A percentile compares a stretch with the other conserved stretches of the same genome.
Conservation (phyloP, 1,139 yeast species). For the Nakaseomyces kungkrabaensis region DNA sequence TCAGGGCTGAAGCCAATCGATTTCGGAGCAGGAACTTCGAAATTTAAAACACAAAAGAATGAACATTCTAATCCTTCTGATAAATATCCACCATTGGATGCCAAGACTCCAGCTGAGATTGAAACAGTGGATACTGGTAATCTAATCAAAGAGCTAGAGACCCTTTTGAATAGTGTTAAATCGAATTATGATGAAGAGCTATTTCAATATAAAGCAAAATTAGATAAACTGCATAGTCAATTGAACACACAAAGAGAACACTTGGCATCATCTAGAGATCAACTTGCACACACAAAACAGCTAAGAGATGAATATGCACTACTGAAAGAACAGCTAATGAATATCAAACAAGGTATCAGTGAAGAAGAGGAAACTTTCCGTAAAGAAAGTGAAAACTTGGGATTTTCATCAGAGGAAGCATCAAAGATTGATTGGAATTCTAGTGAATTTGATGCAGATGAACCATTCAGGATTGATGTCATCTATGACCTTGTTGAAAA, state of each 20-base stretch:
- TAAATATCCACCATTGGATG: background rate
- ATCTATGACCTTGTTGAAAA: constrained; percentile 43
- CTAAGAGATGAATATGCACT: constrained; percentile 23
- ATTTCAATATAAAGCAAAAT: constrained; percentile 20
- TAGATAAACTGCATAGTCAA: constrained; percentile 19
- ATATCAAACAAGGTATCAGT: constrained; percentile 46
- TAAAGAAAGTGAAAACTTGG: constrained; percentile 33
- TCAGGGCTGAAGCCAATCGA: constrained; percentile 81
- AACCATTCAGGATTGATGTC: constrained; percentile 61
- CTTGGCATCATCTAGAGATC: constrained; percentile 22
- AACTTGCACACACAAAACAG: constrained; percentile 22
- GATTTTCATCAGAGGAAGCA: constrained; percentile 24
- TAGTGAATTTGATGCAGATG: constrained; percentile 71
- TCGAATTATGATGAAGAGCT: constrained; percentile 26
- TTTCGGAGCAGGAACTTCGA: constrained; percentile 44
- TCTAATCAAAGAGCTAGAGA: constrained; percentile 21
- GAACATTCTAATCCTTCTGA: background rate
- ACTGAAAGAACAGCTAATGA: constrained; percentile 42
- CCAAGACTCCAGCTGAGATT: background rate
- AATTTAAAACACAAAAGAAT: constrained; percentile 5
- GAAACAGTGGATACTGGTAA: constrained; percentile 20
- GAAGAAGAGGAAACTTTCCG: constrained; percentile 47
- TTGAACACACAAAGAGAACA: constrained; percentile 19
- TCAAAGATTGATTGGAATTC: constrained; percentile 36
- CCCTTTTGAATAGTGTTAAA: constrained; percentile 20